Conservation (phyloP, 148 eudicot genomes). For the Nepenthes gracilis region DNA sequence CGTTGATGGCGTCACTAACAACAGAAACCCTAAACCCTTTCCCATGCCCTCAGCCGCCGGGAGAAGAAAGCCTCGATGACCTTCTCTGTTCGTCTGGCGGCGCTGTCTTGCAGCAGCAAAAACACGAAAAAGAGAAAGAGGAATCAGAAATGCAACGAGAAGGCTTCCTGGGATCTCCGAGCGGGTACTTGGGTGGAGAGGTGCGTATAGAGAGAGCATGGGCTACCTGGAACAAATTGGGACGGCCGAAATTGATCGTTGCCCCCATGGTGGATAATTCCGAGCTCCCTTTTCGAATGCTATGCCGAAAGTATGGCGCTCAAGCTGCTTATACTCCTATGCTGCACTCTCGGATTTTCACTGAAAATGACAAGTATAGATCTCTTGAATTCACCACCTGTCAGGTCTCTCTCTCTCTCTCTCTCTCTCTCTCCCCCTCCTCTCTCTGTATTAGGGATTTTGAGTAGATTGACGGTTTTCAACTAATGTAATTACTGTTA, state of each 20-base stretch:
- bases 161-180: slow-evolving; percentile 17
- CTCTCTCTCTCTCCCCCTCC: neutral
- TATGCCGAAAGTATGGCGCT: slow-evolving; percentile 85
- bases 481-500: neutral
- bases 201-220: slow-evolving; percentile 65
- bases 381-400: slow-evolving; percentile 69
- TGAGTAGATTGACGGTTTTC: neutral
- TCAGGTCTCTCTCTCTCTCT: slow-evolving; percentile 25
- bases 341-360: slow-evolving; percentile 76
- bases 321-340: slow-evolving; percentile 91
- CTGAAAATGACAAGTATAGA: slow-evolving; percentile 74
- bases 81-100: slow-evolving; percentile 16
- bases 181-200: slow-evolving; percentile 47
- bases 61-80: slow-evolving; percentile 17
- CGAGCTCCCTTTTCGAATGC: slow-evolving; percentile 88
- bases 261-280: slow-evolving; percentile 98
- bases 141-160: neutral
- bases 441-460: neutral
- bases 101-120: neutral
- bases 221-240: slow-evolving; percentile 81
- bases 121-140: neutral
- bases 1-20: slow-evolving; percentile 14
- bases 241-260: slow-evolving; percentile 64
- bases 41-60: neutral
- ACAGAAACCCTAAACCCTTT: slow-evolving; percentile 5